These are phyloP conservation scores for Fusarium fracticaudum DNA, from an alignment of 2,329 filamentous ascomycete species.

Conservation along the genomic window DNA sequence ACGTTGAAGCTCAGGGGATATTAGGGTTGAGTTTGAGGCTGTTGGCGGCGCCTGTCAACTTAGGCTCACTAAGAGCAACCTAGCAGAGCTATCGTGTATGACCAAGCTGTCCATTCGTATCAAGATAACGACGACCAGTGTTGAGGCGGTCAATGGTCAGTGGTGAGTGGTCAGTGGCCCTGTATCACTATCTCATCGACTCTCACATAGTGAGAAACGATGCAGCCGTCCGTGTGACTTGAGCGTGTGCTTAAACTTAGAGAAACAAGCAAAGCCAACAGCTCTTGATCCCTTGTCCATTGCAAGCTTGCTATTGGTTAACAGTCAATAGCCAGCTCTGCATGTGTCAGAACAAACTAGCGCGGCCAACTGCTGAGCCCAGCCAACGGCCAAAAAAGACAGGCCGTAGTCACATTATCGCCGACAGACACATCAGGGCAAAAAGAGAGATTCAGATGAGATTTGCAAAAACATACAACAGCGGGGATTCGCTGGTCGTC, in stretches of 20 bases:
- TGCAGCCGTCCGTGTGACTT: not conserved
- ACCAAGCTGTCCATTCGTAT: not conserved
- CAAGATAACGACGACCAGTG: not conserved
- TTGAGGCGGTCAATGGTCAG: not conserved
- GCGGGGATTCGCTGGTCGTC: slow-evolving; percentile 12
- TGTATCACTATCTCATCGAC: not conserved
- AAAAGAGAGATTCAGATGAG: not conserved
- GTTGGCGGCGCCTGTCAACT: not conserved
- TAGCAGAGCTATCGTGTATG: no score
- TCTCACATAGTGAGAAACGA: not conserved
- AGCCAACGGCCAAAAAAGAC: not conserved
- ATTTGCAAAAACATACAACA: not conserved
- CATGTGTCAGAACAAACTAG: not conserved
- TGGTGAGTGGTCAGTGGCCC: not conserved
- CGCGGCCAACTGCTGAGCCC: not conserved
- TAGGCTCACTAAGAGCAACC: no score
- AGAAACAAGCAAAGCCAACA: not conserved
- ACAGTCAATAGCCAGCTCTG: not conserved
- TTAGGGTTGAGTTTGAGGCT: not conserved
- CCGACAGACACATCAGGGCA: not conserved
- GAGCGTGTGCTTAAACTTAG: not conserved
- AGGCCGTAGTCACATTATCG: not conserved
- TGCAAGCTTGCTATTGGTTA: not conserved
- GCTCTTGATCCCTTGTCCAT: not conserved
- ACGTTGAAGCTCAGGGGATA: not conserved